Percentiles rank a stretch among this genome's conserved stretches.
Conservation (phyloP, 1,284 basidiomycete species). For the Melampsora americana region DNA sequence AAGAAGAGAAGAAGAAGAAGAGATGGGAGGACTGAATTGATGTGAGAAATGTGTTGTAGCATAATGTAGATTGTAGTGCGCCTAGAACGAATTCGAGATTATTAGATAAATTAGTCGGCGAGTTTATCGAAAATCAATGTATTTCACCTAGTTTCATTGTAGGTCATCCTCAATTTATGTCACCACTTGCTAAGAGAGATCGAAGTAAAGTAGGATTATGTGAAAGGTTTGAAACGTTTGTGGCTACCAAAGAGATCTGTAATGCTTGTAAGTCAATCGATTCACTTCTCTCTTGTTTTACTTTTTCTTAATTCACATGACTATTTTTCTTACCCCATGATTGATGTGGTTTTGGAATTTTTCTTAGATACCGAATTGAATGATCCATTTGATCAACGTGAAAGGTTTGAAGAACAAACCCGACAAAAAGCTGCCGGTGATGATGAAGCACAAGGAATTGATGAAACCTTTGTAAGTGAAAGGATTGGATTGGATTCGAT, state of each 20-base stretch:
- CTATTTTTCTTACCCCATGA: constrained; percentile 59
- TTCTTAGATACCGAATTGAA: constrained; percentile 82
- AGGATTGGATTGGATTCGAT: too few relatives aligned
- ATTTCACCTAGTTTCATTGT: constrained; percentile 94
- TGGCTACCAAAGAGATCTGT: constrained; percentile 97
- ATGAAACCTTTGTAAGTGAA: constrained; percentile 76
- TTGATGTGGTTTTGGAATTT: constrained; percentile 48
- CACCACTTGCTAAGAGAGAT: constrained; percentile 94
- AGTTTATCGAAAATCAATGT: constrained; percentile 95
- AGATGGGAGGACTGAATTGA: too few relatives aligned
- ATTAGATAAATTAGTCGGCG: constrained; percentile 88
- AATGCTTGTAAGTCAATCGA: constrained; percentile 58
- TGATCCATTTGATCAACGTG: constrained; percentile 92
- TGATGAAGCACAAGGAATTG: constrained; percentile 95
- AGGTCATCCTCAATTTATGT: constrained; percentile 99
- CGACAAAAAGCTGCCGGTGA: constrained; percentile 94
- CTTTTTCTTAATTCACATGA: neutral
- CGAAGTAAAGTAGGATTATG: constrained; percentile 88
- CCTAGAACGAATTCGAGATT: constrained; percentile 92
- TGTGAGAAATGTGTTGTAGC: constrained; percentile 54
- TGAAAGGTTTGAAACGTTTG: constrained; percentile 97
- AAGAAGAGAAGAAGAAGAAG: neutral
- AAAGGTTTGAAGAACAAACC: constrained; percentile 87
- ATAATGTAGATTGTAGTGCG: constrained; percentile 95
- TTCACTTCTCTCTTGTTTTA: neutral